Conservation (phyloP, 305 asterid genomes). For the Vinca major region DNA sequence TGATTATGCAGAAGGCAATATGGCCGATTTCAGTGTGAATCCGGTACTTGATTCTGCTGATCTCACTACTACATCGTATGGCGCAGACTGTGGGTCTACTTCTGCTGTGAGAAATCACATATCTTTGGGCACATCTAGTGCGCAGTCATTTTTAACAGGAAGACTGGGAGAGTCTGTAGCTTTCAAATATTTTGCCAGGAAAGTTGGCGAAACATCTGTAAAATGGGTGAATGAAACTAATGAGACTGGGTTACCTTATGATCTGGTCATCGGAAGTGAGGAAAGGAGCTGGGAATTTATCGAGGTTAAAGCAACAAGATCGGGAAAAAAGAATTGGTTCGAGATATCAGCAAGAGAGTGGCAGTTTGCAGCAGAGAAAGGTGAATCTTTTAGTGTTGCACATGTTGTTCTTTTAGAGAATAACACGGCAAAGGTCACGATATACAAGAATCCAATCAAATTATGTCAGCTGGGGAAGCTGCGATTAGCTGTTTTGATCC, state of each 20-base stretch:
- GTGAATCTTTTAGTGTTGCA: slow-evolving; percentile 76
- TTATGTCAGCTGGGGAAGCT: slow-evolving; percentile 71
- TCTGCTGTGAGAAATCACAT: slow-evolving; percentile 29
- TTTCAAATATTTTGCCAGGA: slow-evolving; percentile 43
- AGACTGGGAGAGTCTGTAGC: slow-evolving; percentile 78
- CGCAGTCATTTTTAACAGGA: slow-evolving; percentile 66
- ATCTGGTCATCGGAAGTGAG: slow-evolving; percentile 45
- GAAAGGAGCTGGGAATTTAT: slow-evolving; percentile 34
- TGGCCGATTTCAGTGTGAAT: slow-evolving; percentile 20
- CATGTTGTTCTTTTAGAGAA: slow-evolving; percentile 50
- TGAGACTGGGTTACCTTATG: slow-evolving; percentile 94
- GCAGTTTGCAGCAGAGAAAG: slow-evolving; percentile 78
- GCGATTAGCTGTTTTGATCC: slow-evolving; percentile 56
- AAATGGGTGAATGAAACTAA: slow-evolving; percentile 70
- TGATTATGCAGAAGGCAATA: slow-evolving; percentile 20
- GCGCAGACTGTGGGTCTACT: slow-evolving; percentile 16
- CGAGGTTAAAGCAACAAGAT: slow-evolving; percentile 84
- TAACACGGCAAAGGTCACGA: slow-evolving; percentile 48
- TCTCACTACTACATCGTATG: slow-evolving; percentile 21
- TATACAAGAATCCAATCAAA: slow-evolving; percentile 65
- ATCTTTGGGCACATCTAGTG: slow-evolving; percentile 17
- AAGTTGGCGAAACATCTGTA: slow-evolving; percentile 32
- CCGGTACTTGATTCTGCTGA: slow-evolving; percentile 23
- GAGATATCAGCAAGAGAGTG: slow-evolving; percentile 64
- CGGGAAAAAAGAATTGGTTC: slow-evolving; percentile 57